Evolutionary conservation across 495 filamentous ascomycete species (phyloP), one percentile per base, ranked within the genome.

Genomic region (Astrocystis sublimbata): DNA sequence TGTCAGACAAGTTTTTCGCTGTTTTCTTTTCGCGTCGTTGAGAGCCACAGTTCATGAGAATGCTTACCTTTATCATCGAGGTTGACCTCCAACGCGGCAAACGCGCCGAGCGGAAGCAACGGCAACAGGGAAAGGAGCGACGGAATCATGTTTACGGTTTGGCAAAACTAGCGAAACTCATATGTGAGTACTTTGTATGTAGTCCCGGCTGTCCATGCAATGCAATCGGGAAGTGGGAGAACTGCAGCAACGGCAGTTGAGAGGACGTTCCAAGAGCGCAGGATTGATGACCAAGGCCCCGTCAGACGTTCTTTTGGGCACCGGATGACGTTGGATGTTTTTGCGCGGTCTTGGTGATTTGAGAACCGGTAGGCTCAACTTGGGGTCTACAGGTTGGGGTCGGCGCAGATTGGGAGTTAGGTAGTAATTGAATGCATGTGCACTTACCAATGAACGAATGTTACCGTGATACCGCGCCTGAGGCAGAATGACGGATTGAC

Each of bases 21-120:
- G 2, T 38, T n/a, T 47, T 31, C 6, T 26, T 49, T 26, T 41
- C 24, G 31, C 21, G 41, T n/a, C 19, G 21, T n/a, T 40, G 9
- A n/a, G 2, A 31, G 28, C n/a, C 21, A 28, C 35, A 12, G 26
- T 4, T 30, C 23, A 42, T 30, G 3, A 28, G 26, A 19, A 35
- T n/a, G 31, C 70, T 47, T 61, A 72, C 70, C 70, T 61, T 46
- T 49, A 1, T 65, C 68, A 19, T 55, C 49, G 28, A 72, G 42
- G 55, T 72, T 59, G n/a, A 70, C 70, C 38, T 70, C 61, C 15
- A 72, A 61, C 17, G 70, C 70, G 35, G 63, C 70, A 47, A 62
- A 58, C 1, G 68, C 69, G 15, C 43, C 62, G 13, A 67, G 59
- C 60, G 69, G 69, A 61, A 64, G 62, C 33, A 71, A 63, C 52